Conservation (phyloP, 2,329 filamentous ascomycete genomes). For the Xylariaceae sp. region DNA sequence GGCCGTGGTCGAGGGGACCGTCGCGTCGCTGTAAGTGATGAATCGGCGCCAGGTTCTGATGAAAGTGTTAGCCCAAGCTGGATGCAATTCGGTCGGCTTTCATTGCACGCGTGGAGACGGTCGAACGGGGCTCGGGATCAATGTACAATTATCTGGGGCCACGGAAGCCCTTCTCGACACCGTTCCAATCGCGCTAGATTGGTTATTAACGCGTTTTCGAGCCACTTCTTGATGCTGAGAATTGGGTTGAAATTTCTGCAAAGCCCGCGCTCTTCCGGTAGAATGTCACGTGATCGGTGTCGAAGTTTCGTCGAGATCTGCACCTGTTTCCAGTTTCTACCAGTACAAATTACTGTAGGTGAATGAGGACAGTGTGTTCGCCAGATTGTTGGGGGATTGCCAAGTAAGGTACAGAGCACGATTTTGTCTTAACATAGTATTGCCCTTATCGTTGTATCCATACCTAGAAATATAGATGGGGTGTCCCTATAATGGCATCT, state of each 20-base stretch:
- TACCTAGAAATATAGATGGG: too few relatives aligned
- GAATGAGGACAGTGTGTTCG: not conserved
- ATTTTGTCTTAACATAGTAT: not conserved
- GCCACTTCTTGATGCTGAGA: conserved; percentile 24
- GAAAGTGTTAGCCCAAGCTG: conserved; percentile 22
- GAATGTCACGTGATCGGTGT: conserved; percentile 26
- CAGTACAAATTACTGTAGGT: conserved; percentile 4
- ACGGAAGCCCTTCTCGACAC: conserved; percentile 20
- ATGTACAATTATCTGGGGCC: conserved; percentile 3
- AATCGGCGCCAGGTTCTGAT: conserved; percentile 49
- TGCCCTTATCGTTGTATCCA: too few relatives aligned
- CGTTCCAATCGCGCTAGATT: conserved; percentile 24
- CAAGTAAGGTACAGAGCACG: not conserved
- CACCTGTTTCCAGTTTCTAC: not conserved
- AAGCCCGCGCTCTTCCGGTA: conserved; percentile 20
- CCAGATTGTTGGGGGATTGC: not conserved
- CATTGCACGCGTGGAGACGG: conserved; percentile 5
- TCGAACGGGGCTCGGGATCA: conserved; percentile 25
- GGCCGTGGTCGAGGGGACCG: conserved; percentile 51
- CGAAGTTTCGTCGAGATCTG: conserved; percentile 6
- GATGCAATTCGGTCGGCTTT: conserved; percentile 5
- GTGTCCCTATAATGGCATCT: too few relatives aligned
- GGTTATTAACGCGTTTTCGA: conserved; percentile 20
- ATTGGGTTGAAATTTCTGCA: conserved; percentile 27
- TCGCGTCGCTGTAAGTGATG: conserved; percentile 47